Percentiles rank a stretch among this genome's conserved stretches.
phyloP scores from a whole-genome alignment of 768 basidiomycete genomes.

The Leccinum disarticulatum region DNA sequence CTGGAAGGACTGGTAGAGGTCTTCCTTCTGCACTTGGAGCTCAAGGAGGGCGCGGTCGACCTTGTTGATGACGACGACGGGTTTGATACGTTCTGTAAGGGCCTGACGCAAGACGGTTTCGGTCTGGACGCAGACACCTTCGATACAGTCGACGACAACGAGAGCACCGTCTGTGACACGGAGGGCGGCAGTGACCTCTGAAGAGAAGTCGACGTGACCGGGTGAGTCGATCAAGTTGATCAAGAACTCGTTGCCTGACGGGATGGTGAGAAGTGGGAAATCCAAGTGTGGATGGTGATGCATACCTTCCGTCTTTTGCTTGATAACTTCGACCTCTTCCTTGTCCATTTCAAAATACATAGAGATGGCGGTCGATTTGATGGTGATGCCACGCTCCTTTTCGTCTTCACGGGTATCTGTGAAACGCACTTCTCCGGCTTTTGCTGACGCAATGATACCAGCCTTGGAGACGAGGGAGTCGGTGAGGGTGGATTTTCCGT shows the following conservation, averaged over 20 bases:
- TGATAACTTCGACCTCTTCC: conserved; percentile 81
- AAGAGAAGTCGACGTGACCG: conserved; percentile 99
- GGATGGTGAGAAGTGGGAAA: neutral
- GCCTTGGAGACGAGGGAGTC: conserved; percentile 99
- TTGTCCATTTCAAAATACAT: conserved; percentile 98
- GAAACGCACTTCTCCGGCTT: conserved; percentile 96
- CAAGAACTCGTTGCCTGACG: conserved; percentile 87
- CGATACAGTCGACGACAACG: conserved; percentile 99
- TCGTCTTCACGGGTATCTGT: conserved; percentile 98
- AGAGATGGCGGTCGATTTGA: conserved; percentile 99
- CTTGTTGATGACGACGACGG: conserved; percentile 99
- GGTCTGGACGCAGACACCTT: conserved; percentile 99
- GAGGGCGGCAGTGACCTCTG: conserved; percentile 98
- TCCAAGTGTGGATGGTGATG: conserved; percentile 7
- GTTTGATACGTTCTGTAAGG: conserved; percentile 97
- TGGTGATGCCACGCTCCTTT: conserved; percentile 99
- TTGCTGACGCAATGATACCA: conserved; percentile 94
- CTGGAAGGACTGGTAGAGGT: conserved; percentile 95
- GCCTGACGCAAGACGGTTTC: conserved; percentile 99
- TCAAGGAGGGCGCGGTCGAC: conserved; percentile 99
- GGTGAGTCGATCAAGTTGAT: conserved; percentile 99
- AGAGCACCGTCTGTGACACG: conserved; percentile 99
- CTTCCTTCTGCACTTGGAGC: conserved; percentile 95
- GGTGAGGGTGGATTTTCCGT: conserved; percentile 99
- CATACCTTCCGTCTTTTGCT: conserved; percentile 92